These are phyloP conservation scores for Fonsecaea erecta DNA, from an alignment of 2,329 filamentous ascomycete species.

Conservation along the genomic window DNA sequence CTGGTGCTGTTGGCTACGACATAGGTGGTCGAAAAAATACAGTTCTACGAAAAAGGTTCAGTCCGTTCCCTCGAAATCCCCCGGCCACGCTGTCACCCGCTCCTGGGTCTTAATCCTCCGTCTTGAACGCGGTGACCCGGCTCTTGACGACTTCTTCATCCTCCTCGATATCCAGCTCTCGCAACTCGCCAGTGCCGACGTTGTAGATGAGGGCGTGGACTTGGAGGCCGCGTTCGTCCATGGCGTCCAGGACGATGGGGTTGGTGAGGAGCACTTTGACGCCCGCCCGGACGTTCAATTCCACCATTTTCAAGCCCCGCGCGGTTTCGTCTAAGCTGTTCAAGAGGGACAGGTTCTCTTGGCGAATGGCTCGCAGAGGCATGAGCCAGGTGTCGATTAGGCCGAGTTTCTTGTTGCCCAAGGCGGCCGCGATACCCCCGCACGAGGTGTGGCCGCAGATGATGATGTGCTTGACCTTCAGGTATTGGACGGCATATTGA, in stretches of 20 bases:
- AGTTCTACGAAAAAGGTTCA: not conserved
- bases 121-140: constrained; percentile 48
- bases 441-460: constrained; percentile 66
- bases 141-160: constrained; percentile 46
- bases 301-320: constrained; percentile 67
- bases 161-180: constrained; percentile 56
- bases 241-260: constrained; percentile 69
- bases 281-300: constrained; percentile 75
- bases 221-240: constrained; percentile 70
- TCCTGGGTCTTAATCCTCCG: constrained; percentile 20
- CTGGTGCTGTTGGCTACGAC: not conserved
- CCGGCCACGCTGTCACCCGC: not conserved
- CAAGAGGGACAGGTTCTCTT: constrained; percentile 58
- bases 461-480: constrained; percentile 69
- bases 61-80: not conserved
- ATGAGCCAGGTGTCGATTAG: constrained; percentile 66
- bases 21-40: not conserved
- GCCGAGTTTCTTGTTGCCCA: constrained; percentile 62
- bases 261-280: constrained; percentile 72
- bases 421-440: constrained; percentile 61
- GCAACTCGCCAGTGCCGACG: constrained; percentile 59
- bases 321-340: constrained; percentile 53
- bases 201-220: constrained; percentile 82
- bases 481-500: constrained; percentile 74
- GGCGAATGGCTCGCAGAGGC: constrained; percentile 59